Evolutionary conservation across 306 rosid genomes (phyloP).

Genomic region (Prunus mume): DNA sequence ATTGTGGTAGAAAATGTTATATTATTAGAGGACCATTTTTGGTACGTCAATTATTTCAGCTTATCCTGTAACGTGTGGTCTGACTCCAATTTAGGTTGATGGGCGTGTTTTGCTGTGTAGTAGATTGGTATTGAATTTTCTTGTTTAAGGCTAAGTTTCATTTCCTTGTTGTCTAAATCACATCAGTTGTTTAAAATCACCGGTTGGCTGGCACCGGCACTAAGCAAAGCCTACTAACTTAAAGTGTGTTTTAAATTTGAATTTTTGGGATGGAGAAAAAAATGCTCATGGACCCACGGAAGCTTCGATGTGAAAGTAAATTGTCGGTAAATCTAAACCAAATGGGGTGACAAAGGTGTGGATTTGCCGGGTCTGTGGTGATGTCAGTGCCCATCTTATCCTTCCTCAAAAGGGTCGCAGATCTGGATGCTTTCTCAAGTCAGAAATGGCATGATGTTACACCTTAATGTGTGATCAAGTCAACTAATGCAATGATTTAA

Average conservation of each 20-base stretch:
- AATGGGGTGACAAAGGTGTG: conserved; percentile 34
- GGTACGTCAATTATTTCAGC: conserved; percentile 15
- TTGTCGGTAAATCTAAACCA: conserved; percentile 37
- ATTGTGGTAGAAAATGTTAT: conserved; percentile 9
- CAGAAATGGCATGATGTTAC: conserved; percentile 41
- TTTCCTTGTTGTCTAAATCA: conserved; percentile 7
- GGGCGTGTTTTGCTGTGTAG: conserved; percentile 27
- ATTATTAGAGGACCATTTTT: conserved; percentile 41
- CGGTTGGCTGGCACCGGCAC: background rate
- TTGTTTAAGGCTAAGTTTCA: background rate
- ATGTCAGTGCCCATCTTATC: conserved; percentile 42
- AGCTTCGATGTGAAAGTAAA: conserved; percentile 28
- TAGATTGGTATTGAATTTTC: conserved; percentile 10
- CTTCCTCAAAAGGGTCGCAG: conserved; percentile 38
- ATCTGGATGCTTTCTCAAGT: conserved; percentile 38
- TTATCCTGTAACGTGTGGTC: conserved; percentile 19
- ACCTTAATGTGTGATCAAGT: conserved; percentile 30
- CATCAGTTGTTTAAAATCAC: background rate
- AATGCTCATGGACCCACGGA: conserved; percentile 16
- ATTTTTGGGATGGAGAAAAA: background rate
- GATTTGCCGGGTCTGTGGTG: conserved; percentile 16
- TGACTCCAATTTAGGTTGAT: conserved; percentile 16
- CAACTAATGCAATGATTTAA: conserved; percentile 40
- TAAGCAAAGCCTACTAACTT: background rate
- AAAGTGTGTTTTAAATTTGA: conserved; percentile 19